Conservation (phyloP, 768 basidiomycete species). For the Scleroderma bovista region DNA sequence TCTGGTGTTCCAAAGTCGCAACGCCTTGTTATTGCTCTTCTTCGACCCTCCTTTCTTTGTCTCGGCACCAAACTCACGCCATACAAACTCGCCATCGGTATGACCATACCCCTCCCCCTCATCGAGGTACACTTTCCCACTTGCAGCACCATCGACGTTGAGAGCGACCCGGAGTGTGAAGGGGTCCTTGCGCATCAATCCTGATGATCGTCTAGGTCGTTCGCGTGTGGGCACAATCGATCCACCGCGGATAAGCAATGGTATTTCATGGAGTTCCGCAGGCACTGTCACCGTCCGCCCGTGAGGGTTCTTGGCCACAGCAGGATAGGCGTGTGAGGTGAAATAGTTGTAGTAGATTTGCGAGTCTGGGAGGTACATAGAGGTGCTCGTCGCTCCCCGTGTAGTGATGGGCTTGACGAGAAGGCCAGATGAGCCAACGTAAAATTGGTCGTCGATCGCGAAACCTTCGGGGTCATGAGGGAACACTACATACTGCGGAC, state of each 20-base stretch:
- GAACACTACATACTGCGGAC: constrained; percentile 95
- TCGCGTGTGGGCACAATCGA: constrained; percentile 86
- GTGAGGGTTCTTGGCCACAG: constrained; percentile 35
- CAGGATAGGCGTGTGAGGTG: constrained; percentile 60
- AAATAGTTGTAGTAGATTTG: constrained; percentile 97
- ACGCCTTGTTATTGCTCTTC: constrained; percentile 27
- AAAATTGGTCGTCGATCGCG: constrained; percentile 90
- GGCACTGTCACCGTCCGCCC: constrained; percentile 71
- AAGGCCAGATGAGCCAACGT: constrained; percentile 80
- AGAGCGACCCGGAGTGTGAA: constrained; percentile 88
- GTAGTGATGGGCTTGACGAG: constrained; percentile 87
- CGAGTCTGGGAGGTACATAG: constrained; percentile 83
- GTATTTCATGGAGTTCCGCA: constrained; percentile 74
- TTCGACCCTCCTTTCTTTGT: constrained; percentile 24
- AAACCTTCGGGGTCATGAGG: constrained; percentile 86
- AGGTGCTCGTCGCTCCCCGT: constrained; percentile 61
- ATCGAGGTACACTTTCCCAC: constrained; percentile 90
- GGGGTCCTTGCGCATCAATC: constrained; percentile 86
- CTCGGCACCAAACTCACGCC: constrained; percentile 67
- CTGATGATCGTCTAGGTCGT: constrained; percentile 79
- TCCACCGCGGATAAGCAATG: constrained; percentile 85
- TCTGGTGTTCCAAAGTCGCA: constrained; percentile 48
- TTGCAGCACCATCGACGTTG: constrained; percentile 50
- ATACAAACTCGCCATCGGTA: constrained; percentile 72
- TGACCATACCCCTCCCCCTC: constrained; percentile 85